A percentile compares a stretch with the other conserved stretches of the same genome.
Evolutionary conservation across 202 grass and related monocot genomes (phyloP).

Genomic region (Panicum hallii): DNA sequence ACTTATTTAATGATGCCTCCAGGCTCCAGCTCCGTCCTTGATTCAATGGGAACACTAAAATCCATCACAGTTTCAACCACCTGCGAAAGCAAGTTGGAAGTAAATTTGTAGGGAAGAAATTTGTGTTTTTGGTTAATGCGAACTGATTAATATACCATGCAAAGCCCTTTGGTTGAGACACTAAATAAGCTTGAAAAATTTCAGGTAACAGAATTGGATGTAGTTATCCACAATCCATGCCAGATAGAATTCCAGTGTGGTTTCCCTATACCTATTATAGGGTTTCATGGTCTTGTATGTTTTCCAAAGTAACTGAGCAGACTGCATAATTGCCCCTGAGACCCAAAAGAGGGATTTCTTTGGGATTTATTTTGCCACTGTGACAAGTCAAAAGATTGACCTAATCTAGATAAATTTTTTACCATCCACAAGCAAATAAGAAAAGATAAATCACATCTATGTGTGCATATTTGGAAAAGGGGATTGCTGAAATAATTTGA

Average conservation of each 20-base stretch:
- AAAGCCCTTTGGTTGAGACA: not conserved
- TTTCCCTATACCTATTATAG: too few relatives aligned
- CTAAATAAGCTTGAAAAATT: not conserved
- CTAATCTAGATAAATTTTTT: not conserved
- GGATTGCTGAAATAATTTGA: too few relatives aligned
- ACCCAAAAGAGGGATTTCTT: too few relatives aligned
- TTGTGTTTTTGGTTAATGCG: not conserved
- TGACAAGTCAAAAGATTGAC: not conserved
- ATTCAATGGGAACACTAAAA: not conserved
- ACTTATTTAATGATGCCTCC: not conserved
- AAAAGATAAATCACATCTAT: not conserved
- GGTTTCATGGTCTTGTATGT: too few relatives aligned
- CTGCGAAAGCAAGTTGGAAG: too few relatives aligned
- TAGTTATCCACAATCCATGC: not conserved
- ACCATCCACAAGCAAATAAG: not conserved
- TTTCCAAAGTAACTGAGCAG: too few relatives aligned
- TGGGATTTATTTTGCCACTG: not conserved
- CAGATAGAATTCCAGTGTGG: too few relatives aligned
- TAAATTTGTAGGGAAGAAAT: not conserved
- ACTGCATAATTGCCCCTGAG: too few relatives aligned
- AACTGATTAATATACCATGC: not conserved
- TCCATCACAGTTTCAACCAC: not conserved
- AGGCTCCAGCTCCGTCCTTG: not conserved
- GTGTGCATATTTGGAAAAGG: too few relatives aligned
- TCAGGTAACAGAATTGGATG: not conserved